Conservation (phyloP, 768 basidiomycete genomes). For the Xerocomus potaroensis region DNA sequence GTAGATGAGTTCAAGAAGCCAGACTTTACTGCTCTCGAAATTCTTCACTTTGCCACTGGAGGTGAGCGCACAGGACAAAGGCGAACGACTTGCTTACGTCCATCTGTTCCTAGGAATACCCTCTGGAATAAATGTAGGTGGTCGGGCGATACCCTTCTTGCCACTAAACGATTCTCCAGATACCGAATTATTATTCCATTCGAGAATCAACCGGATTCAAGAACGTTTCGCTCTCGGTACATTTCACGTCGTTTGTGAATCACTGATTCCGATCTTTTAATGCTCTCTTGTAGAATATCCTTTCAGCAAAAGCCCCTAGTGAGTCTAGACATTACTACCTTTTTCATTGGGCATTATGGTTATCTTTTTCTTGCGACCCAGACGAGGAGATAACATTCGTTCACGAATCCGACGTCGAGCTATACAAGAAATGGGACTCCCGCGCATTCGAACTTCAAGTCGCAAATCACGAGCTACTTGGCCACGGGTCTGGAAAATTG, state of each 20-base stretch:
- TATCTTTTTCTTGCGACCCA: conserved; percentile 20
- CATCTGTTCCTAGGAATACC: conserved; percentile 57
- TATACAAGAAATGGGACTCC: conserved; percentile 76
- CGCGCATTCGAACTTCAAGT: conserved; percentile 84
- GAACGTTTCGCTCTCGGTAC: conserved; percentile 73
- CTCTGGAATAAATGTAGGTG: conserved; percentile 73
- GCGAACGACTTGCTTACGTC: not conserved
- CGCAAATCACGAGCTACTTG: conserved; percentile 85
- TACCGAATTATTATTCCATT: conserved; percentile 84
- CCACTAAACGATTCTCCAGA: conserved; percentile 36
- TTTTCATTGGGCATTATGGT: not conserved
- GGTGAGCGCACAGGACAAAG: conserved; percentile 39
- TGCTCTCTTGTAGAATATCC: conserved; percentile 56
- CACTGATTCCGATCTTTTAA: too few relatives aligned
- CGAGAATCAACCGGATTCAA: conserved; percentile 83
- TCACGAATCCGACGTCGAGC: conserved; percentile 67
- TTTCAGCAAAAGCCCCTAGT: conserved; percentile 86
- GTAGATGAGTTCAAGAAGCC: conserved; percentile 80
- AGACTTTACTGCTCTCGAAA: conserved; percentile 83
- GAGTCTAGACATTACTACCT: conserved; percentile 16
- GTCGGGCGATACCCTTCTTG: not conserved
- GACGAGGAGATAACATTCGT: conserved; percentile 81
- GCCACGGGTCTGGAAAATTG: conserved; percentile 81
- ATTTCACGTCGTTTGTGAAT: not conserved
- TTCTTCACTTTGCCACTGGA: conserved; percentile 78